phyloP scores from a whole-genome alignment of 148 eudicot genomes.

The Vaccinium macrocarpon region DNA sequence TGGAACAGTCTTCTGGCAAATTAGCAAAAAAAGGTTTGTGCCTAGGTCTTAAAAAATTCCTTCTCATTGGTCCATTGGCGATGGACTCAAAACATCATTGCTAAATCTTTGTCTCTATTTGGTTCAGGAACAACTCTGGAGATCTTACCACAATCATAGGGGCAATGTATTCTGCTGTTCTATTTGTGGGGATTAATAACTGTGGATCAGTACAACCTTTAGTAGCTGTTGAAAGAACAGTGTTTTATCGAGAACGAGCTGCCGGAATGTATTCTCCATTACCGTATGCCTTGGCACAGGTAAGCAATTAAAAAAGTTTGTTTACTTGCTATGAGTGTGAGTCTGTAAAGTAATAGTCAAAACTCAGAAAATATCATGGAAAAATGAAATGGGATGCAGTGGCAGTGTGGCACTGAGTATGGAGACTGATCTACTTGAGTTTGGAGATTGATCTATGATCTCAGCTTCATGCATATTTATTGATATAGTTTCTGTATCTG shows the following conservation, averaged over 20 bases:
- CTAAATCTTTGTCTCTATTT: background rate
- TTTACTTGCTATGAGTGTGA: background rate
- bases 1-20: constrained; percentile 51
- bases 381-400: background rate
- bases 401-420: background rate
- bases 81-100: background rate
- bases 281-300: constrained; percentile 91
- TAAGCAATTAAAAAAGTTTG: constrained; percentile 11
- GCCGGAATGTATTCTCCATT: constrained; percentile 92
- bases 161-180: constrained; percentile 76
- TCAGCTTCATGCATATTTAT: background rate
- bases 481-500: background rate
- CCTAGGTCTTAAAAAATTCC: background rate
- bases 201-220: constrained; percentile 76
- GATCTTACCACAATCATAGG: constrained; percentile 66
- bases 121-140: constrained; percentile 41
- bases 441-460: background rate
- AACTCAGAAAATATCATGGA: background rate
- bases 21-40: constrained; percentile 28
- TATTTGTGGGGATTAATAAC: constrained; percentile 74
- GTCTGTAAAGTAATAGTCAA: background rate
- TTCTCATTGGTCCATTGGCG: background rate
- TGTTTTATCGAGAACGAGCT: constrained; percentile 79
- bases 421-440: background rate
- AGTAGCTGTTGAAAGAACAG: constrained; percentile 75